A percentile compares a stretch with the other conserved stretches of the same genome.
Evolutionary conservation across 2,329 filamentous ascomycete species (phyloP).

Genomic region (Zymoseptoria pseudotritici): DNA sequence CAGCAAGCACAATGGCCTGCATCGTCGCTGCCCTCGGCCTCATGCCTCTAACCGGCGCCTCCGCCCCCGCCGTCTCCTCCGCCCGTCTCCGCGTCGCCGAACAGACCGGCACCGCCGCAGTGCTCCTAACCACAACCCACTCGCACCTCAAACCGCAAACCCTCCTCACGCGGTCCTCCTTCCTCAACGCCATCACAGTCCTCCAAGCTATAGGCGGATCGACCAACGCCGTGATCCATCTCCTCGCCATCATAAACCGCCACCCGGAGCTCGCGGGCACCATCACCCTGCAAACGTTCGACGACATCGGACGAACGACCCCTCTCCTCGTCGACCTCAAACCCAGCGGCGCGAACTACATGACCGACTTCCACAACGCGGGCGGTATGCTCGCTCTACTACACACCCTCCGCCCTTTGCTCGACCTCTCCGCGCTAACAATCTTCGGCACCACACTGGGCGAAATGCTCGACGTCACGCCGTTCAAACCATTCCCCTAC

Average conservation of each 20-base stretch:
- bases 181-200: slow-evolving; percentile 41
- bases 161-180: slow-evolving; percentile 41
- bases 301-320: slow-evolving; percentile 41
- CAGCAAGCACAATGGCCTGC: slow-evolving; percentile 50
- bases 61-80: slow-evolving; percentile 48
- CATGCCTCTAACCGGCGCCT: slow-evolving; percentile 47
- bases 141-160: slow-evolving; percentile 37
- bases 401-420: slow-evolving; percentile 39
- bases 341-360: slow-evolving; percentile 47
- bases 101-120: slow-evolving; percentile 45
- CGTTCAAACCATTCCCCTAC: slow-evolving; percentile 37
- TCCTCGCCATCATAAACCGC: slow-evolving; percentile 42
- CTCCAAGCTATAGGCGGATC: slow-evolving; percentile 40
- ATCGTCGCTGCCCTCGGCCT: slow-evolving; percentile 46
- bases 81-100: slow-evolving; percentile 47
- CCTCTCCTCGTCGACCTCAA: slow-evolving; percentile 47
- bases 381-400: slow-evolving; percentile 45
- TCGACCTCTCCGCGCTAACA: slow-evolving; percentile 41
- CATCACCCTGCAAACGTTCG: slow-evolving; percentile 41
- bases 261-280: slow-evolving; percentile 41
- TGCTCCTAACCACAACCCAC: slow-evolving; percentile 32
- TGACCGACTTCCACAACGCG: slow-evolving; percentile 49
- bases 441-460: slow-evolving; percentile 43
- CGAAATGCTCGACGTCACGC: slow-evolving; percentile 37
- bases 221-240: slow-evolving; percentile 39